Conservation (phyloP, 108 stramenopile species). For the Cylindrotheca closterium region DNA sequence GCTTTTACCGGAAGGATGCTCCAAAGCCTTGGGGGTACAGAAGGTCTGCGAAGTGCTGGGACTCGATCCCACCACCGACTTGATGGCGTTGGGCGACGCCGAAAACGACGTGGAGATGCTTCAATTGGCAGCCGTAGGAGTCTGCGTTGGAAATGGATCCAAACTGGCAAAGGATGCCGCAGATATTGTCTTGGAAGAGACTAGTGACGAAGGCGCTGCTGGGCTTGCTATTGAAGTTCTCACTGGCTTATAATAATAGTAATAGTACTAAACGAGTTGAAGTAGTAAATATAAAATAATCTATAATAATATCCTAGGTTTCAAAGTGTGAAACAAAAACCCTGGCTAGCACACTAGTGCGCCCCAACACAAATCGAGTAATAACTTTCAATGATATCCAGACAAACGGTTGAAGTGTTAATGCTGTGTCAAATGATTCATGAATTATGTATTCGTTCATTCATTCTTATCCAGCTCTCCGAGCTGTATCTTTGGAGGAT, state of each 20-base stretch:
- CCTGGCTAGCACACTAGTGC: too few relatives aligned
- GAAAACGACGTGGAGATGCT: constrained; percentile 93
- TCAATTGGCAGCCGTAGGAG: constrained; percentile 70
- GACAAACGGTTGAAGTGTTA: too few relatives aligned
- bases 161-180: constrained; percentile 68
- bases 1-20: constrained; percentile 82
- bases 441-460: too few relatives aligned
- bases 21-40: constrained; percentile 85
- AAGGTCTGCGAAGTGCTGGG: constrained; percentile 74
- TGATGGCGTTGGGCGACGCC: constrained; percentile 90
- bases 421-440: too few relatives aligned
- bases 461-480: constrained; percentile 31
- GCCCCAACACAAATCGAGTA: too few relatives aligned
- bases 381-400: too few relatives aligned
- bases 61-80: constrained; percentile 57
- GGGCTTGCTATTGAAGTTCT: constrained; percentile 82
- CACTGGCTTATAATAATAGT: constrained; percentile 5
- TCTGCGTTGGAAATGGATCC: constrained; percentile 87
- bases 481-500: constrained; percentile 76
- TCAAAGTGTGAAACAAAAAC: too few relatives aligned
- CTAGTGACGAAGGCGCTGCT: constrained; percentile 87
- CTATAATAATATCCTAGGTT: background rate
- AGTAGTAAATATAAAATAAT: background rate
- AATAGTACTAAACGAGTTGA: background rate
- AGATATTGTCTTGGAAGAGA: constrained; percentile 75